Conservation (phyloP, 1,284 basidiomycete species). For the Fomitopsis palustris region DNA sequence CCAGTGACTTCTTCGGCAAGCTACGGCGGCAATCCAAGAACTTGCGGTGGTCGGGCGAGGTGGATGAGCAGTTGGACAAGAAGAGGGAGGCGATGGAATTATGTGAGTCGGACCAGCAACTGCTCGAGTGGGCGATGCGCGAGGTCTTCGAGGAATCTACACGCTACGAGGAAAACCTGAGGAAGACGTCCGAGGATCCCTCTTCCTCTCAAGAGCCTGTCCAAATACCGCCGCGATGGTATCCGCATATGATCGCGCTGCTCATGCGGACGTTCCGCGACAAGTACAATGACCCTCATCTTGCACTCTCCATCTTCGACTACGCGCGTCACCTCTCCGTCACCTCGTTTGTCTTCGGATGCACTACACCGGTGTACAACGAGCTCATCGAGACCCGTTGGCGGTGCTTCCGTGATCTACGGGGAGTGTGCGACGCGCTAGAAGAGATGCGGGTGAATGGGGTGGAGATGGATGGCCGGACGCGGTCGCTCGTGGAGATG, state of each 20-base stretch:
- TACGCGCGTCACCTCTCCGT: slow-evolving; percentile 71
- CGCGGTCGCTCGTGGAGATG: slow-evolving; percentile 58
- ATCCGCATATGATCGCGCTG: slow-evolving; percentile 69
- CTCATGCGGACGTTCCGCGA: slow-evolving; percentile 76
- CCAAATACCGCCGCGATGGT: slow-evolving; percentile 56
- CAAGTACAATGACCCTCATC: slow-evolving; percentile 74
- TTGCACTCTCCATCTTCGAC: slow-evolving; percentile 81
- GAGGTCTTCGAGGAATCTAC: slow-evolving; percentile 65
- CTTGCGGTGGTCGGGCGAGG: slow-evolving; percentile 47
- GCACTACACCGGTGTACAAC: slow-evolving; percentile 82
- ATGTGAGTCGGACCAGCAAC: slow-evolving; percentile 66
- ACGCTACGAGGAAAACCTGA: slow-evolving; percentile 45
- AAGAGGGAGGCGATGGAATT: slow-evolving; percentile 75
- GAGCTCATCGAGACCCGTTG: slow-evolving; percentile 80
- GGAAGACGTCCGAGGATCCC: slow-evolving; percentile 31
- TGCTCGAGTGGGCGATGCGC: slow-evolving; percentile 73
- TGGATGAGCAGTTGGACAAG: slow-evolving; percentile 62
- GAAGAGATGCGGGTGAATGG: slow-evolving; percentile 83
- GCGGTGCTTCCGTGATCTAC: slow-evolving; percentile 77
- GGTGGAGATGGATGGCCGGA: slow-evolving; percentile 60
- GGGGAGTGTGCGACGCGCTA: slow-evolving; percentile 66
- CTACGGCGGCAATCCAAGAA: slow-evolving; percentile 48
- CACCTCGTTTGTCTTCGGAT: slow-evolving; percentile 82
- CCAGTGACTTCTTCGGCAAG: slow-evolving; percentile 34
- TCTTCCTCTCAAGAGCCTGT: slow-evolving; percentile 21